phyloP scores from a whole-genome alignment of 805 yeast genomes.

The Starmera caribaea region DNA sequence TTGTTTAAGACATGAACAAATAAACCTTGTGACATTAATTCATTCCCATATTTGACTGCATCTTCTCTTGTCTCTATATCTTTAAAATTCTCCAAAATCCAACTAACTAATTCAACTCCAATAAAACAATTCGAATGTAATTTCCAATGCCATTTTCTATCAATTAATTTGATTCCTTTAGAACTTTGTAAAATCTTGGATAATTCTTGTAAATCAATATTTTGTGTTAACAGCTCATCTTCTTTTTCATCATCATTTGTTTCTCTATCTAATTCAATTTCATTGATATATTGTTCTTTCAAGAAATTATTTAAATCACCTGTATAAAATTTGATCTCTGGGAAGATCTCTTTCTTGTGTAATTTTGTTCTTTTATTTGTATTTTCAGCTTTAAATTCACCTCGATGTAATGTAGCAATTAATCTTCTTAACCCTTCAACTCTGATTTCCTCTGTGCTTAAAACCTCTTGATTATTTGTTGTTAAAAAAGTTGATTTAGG shows the following conservation, averaged over 20 bases:
- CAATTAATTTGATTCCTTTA: conserved; percentile 57
- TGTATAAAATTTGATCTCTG: conserved; percentile 80
- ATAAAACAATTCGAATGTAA: conserved; percentile 68
- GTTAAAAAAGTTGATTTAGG: conserved; percentile 37
- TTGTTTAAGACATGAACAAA: conserved; percentile 76
- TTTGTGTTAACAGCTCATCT: conserved; percentile 34
- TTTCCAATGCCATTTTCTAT: conserved; percentile 87
- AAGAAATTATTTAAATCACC: conserved; percentile 70
- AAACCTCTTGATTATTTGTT: conserved; percentile 42
- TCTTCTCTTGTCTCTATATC: conserved; percentile 79
- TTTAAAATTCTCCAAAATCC: conserved; percentile 71
- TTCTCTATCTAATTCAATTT: conserved; percentile 29
- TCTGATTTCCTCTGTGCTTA: conserved; percentile 78
- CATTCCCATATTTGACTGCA: conserved; percentile 74
- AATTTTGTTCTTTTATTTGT: conserved; percentile 24
- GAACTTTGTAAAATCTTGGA: conserved; percentile 60
- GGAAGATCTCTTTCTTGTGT: conserved; percentile 40
- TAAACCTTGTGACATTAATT: conserved; percentile 59
- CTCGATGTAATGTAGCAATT: conserved; percentile 51
- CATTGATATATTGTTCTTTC: conserved; percentile 25
- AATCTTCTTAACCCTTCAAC: conserved; percentile 80
- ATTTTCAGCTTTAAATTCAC: conserved; percentile 35
- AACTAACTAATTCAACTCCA: conserved; percentile 78
- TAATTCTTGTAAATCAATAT: conserved; percentile 40
- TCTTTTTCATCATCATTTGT: conserved; percentile 24